A percentile compares a stretch with the other conserved stretches of the same genome.
Conservation (phyloP, 2,329 filamentous ascomycete genomes). For the Clonostachys sp. region DNA sequence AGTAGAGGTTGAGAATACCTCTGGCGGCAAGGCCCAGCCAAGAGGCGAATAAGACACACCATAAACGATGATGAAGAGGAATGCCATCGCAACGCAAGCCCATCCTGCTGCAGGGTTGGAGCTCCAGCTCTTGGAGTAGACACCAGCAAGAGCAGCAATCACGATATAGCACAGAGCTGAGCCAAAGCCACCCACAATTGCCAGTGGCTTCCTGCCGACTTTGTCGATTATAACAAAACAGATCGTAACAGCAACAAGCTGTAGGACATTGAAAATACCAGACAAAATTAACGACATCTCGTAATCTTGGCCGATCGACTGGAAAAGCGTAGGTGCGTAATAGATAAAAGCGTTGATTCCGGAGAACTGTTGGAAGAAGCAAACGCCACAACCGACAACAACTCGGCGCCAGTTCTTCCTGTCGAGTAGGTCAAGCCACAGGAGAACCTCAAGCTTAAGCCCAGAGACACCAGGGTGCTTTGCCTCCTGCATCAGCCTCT, state of each 20-base stretch:
- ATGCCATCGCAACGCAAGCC: background rate
- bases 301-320: slow-evolving; percentile 23
- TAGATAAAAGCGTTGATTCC: slow-evolving; percentile 32
- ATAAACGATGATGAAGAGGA: background rate
- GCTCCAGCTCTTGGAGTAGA: background rate
- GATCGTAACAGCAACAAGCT: slow-evolving; percentile 27
- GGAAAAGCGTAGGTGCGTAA: slow-evolving; percentile 37
- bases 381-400: slow-evolving; percentile 26
- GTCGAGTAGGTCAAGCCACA: slow-evolving; percentile 42
- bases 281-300: slow-evolving; percentile 30
- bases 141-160: background rate
- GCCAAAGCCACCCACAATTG: slow-evolving; percentile 39
- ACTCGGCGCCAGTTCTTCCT: slow-evolving; percentile 35
- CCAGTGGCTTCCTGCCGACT: slow-evolving; percentile 35
- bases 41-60: background rate
- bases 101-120: background rate
- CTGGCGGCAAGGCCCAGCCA: background rate
- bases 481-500: background rate
- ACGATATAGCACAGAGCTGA: background rate
- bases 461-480: background rate
- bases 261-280: slow-evolving; percentile 32
- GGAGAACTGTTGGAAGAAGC: slow-evolving; percentile 36
- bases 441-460: slow-evolving; percentile 29
- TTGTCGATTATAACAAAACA: slow-evolving; percentile 27
- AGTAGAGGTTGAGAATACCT: background rate